These are phyloP conservation scores for Aaosphaeria pasadenensis DNA, from an alignment of 2,329 filamentous ascomycete species.

Conservation along the genomic window DNA sequence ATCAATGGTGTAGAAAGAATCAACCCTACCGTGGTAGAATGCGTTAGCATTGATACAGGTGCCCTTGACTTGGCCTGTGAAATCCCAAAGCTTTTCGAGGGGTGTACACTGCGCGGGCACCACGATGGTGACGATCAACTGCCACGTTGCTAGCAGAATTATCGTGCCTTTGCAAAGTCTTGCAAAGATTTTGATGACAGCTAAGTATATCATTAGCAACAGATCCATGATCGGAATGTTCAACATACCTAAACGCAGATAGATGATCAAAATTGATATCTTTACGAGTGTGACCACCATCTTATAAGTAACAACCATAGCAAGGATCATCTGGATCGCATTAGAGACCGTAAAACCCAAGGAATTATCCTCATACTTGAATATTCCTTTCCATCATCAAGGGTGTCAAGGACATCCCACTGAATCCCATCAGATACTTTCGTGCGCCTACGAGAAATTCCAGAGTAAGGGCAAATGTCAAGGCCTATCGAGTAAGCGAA, in stretches of 20 bases:
- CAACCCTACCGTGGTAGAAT: constrained; percentile 23
- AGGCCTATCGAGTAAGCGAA: neutral
- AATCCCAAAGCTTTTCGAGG: constrained; percentile 27
- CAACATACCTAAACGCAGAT: constrained; percentile 28
- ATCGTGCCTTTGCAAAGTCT: constrained; percentile 22
- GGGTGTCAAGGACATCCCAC: constrained; percentile 10
- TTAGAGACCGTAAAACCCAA: neutral
- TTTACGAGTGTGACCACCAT: constrained; percentile 23
- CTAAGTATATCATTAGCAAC: neutral
- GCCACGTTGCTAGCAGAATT: constrained; percentile 11
- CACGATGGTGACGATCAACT: constrained; percentile 19
- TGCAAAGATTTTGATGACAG: constrained; percentile 12
- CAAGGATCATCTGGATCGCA: constrained; percentile 12
- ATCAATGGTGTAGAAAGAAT: neutral
- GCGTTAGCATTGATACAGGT: constrained; percentile 26
- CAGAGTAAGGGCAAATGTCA: constrained; percentile 5
- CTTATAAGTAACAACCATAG: constrained; percentile 20
- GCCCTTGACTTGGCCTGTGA: constrained; percentile 19
- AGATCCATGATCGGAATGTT: neutral
- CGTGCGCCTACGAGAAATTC: constrained; percentile 10
- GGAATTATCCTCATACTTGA: constrained; percentile 8
- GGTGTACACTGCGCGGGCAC: constrained; percentile 25
- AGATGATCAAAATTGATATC: constrained; percentile 30
- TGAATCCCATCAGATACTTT: constrained; percentile 15
- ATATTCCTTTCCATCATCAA: constrained; percentile 10